Percentiles rank a stretch among this genome's conserved stretches.
These are phyloP conservation scores for Lepidium didymum DNA, from an alignment of 345 rosid species.

Conservation along the genomic window DNA sequence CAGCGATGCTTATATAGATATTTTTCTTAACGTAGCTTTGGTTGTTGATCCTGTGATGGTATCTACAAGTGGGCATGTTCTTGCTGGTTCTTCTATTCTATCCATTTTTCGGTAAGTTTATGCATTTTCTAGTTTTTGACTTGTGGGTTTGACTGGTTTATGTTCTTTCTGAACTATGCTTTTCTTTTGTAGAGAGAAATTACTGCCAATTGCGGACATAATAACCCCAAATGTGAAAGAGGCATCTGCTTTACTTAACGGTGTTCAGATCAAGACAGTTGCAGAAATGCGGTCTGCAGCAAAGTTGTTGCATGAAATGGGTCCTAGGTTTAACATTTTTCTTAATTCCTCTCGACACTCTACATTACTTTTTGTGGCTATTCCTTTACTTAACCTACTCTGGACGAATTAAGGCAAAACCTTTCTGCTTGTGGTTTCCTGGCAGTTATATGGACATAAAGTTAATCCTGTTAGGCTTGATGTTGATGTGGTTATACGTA, in stretches of 20 bases:
- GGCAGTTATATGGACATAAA: background rate
- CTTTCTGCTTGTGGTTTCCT: background rate
- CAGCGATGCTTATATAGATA: background rate
- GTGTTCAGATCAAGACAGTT: constrained; percentile 47
- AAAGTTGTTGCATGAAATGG: constrained; percentile 60
- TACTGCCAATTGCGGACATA: constrained; percentile 76
- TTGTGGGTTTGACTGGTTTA: background rate
- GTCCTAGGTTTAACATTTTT: constrained; percentile 58
- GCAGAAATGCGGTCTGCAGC: constrained; percentile 77
- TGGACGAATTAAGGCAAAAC: background rate
- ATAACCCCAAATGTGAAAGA: constrained; percentile 90
- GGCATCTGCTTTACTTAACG: constrained; percentile 82
- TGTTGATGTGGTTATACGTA: background rate
- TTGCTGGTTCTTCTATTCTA: constrained; percentile 73
- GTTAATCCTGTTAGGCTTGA: background rate
- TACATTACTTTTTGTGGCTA: background rate
- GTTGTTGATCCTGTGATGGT: constrained; percentile 99
- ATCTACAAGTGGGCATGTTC: constrained; percentile 88
- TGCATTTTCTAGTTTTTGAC: background rate
- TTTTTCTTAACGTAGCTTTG: constrained; percentile 61
- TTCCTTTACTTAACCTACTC: background rate
- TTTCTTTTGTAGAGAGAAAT: constrained; percentile 57
- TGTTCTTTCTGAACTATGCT: constrained; percentile 1
- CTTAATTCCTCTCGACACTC: background rate
- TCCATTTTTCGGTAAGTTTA: constrained; percentile 50